Evolutionary conservation across 2,329 filamentous ascomycete species (phyloP), one percentile per base, ranked within the genome.

Genomic region (Geoglossum cookeanum): DNA sequence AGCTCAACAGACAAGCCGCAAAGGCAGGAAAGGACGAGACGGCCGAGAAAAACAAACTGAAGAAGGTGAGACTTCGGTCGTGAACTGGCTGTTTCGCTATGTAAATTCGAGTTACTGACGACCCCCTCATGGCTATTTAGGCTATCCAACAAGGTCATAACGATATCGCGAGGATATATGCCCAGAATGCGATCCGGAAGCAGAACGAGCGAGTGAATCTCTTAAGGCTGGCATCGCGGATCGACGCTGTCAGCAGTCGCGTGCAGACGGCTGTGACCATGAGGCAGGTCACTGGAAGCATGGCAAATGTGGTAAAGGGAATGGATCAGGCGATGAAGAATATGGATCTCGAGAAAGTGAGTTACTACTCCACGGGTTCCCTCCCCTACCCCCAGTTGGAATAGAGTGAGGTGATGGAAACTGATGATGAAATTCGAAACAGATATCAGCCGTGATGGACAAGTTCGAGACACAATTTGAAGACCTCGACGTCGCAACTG

Each of bases 361-460:
- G 67, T 56, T 17, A n/a, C 42, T 49, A 13, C n/a, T 53, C 13
- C 6, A 22, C 42, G 45, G 17, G 6, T 27, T 44, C 45, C 32
- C 17, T 1, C n/a, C 11, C 48, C n/a, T 22, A 55, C 27, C 11
- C 35, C 53, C 17, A 4, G 27, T 39, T 47, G 9, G 11, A n/a
- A 22, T 32, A 22, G 22, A 15, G 4, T 6, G 51, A 54, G 17
- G 22, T 2, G 22, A 22, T 22, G 17, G 13, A 17, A 33, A n/a
- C 7, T 39, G 27, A 22, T 17, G 4, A 45, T 22, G n/a, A 6
- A 13, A 13, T 15, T 37, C 29, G 30, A 32, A 22, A 39, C 61
- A 79, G 78, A 82, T 83, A 57, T 80, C 78, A 11, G 74, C 77
- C 51, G 78, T 83, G 49, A 83, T 83, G 80, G 80, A 83, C 63